Percentiles rank a stretch among this genome's conserved stretches.
Conservation (phyloP, 2,329 filamentous ascomycete species). For the Venturia carpophila region DNA sequence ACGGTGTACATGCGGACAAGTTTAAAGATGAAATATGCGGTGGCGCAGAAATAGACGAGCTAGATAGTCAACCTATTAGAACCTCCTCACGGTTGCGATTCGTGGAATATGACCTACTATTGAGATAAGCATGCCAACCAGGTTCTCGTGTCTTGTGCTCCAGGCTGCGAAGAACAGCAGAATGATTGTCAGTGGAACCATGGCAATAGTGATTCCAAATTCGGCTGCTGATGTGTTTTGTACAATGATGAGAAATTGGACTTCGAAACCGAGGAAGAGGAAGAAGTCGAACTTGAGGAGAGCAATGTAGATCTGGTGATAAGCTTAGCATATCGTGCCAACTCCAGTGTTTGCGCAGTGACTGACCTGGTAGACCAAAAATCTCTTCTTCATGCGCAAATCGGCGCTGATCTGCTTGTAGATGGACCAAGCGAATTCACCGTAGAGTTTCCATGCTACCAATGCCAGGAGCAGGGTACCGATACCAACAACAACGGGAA, state of each 20-base stretch:
- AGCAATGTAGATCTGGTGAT: conserved; percentile 80
- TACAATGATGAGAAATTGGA: conserved; percentile 94
- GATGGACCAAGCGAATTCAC: conserved; percentile 98
- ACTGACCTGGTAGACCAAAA: conserved; percentile 86
- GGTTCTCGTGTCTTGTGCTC: conserved; percentile 78
- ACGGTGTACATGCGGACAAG: conserved; percentile 83
- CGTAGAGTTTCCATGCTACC: conserved; percentile 89
- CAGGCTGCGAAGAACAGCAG: conserved; percentile 79
- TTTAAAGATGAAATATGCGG: conserved; percentile 98
- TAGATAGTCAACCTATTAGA: conserved; percentile 24
- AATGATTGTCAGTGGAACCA: conserved; percentile 82
- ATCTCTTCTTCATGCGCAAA: conserved; percentile 91
- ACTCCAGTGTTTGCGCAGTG: conserved; percentile 16
- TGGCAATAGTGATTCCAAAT: conserved; percentile 77
- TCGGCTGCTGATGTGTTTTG: conserved; percentile 59
- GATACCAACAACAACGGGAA: conserved; percentile 74
- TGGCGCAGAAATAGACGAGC: conserved; percentile 75
- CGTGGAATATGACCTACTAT: conserved; percentile 47
- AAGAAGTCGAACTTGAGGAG: conserved; percentile 99
- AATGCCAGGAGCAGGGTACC: conserved; percentile 65
- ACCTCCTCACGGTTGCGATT: not conserved
- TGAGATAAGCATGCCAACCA: conserved; percentile 64
- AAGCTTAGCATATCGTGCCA: conserved; percentile 22
- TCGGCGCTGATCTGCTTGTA: conserved; percentile 99
- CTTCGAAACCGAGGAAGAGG: conserved; percentile 98